phyloP scores from a whole-genome alignment of 305 asterid genomes.

The Fraxinus albicans region DNA sequence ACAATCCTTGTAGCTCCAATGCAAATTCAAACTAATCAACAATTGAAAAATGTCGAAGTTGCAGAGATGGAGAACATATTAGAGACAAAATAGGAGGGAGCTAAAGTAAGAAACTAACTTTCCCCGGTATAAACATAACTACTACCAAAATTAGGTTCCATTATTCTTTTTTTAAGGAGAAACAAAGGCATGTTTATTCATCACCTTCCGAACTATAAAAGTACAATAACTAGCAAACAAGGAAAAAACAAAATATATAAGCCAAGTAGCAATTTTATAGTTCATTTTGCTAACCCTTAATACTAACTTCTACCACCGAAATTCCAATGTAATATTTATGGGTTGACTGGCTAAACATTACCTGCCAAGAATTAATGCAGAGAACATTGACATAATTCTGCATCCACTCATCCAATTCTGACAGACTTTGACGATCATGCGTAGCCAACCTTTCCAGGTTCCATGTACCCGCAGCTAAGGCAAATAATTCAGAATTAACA shows the following conservation, averaged over 20 bases:
- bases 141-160: neutral
- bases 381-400: conserved; percentile 70
- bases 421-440: conserved; percentile 34
- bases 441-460: conserved; percentile 34
- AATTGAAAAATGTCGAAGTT: conserved; percentile 1
- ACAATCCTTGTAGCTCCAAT: neutral
- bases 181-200: neutral
- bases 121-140: neutral
- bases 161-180: conserved; percentile 2
- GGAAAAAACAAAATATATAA: neutral
- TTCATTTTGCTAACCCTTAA: neutral
- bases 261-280: neutral
- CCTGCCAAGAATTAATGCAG: conserved; percentile 99
- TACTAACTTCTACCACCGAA: neutral
- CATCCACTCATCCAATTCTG: conserved; percentile 58
- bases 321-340: neutral
- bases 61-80: neutral
- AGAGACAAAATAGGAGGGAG: conserved; percentile 2
- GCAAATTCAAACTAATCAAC: neutral
- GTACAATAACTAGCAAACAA: neutral
- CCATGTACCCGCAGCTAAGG: conserved; percentile 71
- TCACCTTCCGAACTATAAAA: conserved; percentile 8
- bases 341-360: conserved; percentile 23
- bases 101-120: neutral
- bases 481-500: conserved; percentile 76